These are phyloP conservation scores for Phoma sp. DNA, from an alignment of 2,329 filamentous ascomycete genomes.

Conservation along the genomic window DNA sequence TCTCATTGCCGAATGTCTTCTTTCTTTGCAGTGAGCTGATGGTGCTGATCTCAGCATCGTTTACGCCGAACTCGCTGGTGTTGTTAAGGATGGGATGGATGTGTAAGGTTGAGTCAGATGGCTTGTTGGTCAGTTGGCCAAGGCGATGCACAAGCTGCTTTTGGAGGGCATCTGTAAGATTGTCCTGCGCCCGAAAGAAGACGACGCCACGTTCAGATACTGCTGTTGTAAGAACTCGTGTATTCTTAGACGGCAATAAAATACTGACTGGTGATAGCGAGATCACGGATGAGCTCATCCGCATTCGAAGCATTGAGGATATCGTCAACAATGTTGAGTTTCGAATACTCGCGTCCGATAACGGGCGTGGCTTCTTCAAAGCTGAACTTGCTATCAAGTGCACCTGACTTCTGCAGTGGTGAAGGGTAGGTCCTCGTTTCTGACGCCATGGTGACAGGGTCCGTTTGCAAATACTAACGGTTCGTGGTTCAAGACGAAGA, in stretches of 20 bases:
- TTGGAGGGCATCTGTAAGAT: constrained; percentile 57
- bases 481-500: no score
- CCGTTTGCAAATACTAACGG: background rate
- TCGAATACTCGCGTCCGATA: constrained; percentile 68
- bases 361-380: constrained; percentile 62
- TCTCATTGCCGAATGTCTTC: constrained; percentile 29
- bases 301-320: constrained; percentile 68
- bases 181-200: constrained; percentile 61
- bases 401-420: constrained; percentile 21
- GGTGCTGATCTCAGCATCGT: constrained; percentile 46
- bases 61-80: constrained; percentile 33
- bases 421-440: constrained; percentile 3
- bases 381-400: constrained; percentile 19
- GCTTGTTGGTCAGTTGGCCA: constrained; percentile 56
- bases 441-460: constrained; percentile 1
- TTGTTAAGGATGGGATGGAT: constrained; percentile 61
- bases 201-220: constrained; percentile 59
- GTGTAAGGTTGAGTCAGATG: constrained; percentile 60
- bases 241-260: no score
- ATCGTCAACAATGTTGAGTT: constrained; percentile 62
- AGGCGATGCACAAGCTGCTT: constrained; percentile 62
- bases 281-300: constrained; percentile 68
- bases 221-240: background rate
- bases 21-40: constrained; percentile 43
- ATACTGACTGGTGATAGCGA: constrained; percentile 55